phyloP scores from a whole-genome alignment of 257 asterid genomes.

The Anisodus acutangulus region DNA sequence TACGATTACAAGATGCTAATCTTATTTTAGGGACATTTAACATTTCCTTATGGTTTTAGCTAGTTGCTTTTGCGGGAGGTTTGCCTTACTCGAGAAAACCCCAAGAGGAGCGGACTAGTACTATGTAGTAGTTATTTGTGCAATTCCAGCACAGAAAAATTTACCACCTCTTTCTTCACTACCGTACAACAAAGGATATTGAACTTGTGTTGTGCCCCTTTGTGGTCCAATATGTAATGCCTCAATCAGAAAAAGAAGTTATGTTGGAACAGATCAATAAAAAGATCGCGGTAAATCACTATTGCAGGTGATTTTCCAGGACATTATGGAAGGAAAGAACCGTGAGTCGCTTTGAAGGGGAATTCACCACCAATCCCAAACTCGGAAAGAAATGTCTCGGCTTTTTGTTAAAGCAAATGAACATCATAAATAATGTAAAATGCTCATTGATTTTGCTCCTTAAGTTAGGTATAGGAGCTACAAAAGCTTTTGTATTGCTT shows the following conservation, averaged over 20 bases:
- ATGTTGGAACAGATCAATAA: neutral
- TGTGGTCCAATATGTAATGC: neutral
- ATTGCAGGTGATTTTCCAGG: neutral
- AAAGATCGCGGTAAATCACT: neutral
- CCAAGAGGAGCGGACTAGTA: neutral
- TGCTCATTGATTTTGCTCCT: slow-evolving; percentile 9
- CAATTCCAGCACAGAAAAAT: neutral
- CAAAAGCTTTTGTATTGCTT: neutral
- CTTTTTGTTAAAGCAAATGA: slow-evolving; percentile 18
- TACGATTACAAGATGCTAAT: neutral
- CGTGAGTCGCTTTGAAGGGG: neutral
- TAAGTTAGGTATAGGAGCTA: neutral
- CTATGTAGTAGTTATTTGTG: neutral
- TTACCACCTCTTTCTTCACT: slow-evolving; percentile 6
- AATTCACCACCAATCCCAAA: slow-evolving; percentile 11
- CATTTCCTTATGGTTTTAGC: neutral
- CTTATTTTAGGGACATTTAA: neutral
- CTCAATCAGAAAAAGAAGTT: neutral
- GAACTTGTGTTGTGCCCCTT: slow-evolving; percentile 13
- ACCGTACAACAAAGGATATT: neutral
- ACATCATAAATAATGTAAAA: slow-evolving; percentile 12
- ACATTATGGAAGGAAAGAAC: slow-evolving; percentile 12
- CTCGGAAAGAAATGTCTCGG: neutral
- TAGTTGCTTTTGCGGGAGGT: neutral
- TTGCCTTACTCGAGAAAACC: neutral